These are phyloP conservation scores for Dothistroma pini DNA, from an alignment of 2,329 filamentous ascomycete genomes.

Conservation along the genomic window DNA sequence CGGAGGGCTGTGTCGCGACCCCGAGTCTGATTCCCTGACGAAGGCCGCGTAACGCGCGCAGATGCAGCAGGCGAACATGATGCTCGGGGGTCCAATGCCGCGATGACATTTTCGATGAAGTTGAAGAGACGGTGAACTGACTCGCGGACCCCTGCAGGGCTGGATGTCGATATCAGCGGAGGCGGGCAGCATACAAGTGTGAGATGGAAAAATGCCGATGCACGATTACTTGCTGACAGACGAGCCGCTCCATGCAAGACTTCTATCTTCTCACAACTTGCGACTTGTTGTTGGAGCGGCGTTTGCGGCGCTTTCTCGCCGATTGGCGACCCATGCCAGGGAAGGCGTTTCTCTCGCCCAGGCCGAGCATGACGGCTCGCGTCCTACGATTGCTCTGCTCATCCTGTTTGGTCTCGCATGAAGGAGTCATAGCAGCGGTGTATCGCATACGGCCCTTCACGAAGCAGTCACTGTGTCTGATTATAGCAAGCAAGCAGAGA, in stretches of 20 bases:
- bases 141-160: neutral
- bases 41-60: neutral
- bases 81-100: neutral
- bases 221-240: neutral
- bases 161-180: neutral
- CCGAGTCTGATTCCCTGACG: neutral
- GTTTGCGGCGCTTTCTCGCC: neutral
- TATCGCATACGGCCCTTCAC: constrained; percentile 1
- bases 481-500: neutral
- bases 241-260: neutral
- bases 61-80: neutral
- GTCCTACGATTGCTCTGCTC: neutral
- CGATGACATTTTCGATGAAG: neutral
- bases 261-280: neutral
- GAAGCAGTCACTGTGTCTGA: neutral
- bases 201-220: neutral
- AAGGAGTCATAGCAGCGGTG: neutral
- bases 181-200: neutral
- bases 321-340: neutral
- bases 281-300: neutral
- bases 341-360: neutral
- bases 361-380: neutral
- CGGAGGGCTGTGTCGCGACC: neutral
- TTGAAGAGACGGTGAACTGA: constrained; percentile 3
- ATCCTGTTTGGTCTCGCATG: neutral